A percentile compares a stretch with the other conserved stretches of the same genome.
Evolutionary conservation across 805 yeast species (phyloP).

Genomic region (Cyberlindnera nakhonratchasimensis): DNA sequence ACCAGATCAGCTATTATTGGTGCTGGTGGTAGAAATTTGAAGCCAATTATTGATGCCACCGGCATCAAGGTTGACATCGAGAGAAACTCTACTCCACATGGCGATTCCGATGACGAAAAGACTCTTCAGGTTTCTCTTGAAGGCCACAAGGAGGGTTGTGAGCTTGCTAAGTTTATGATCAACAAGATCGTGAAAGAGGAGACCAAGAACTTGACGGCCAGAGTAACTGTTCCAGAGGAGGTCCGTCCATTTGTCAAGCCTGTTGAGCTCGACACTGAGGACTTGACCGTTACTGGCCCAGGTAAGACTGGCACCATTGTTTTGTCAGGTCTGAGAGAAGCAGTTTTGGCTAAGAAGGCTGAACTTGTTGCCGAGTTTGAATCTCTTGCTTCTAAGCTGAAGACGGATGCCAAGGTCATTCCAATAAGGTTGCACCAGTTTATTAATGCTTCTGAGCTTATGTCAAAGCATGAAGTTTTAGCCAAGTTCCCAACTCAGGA

Average conservation of each 20-base stretch:
- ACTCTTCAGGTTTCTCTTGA: slow-evolving; percentile 61
- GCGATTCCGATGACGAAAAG: slow-evolving; percentile 53
- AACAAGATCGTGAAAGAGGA: slow-evolving; percentile 71
- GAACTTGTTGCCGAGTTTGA: slow-evolving; percentile 44
- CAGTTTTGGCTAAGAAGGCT: slow-evolving; percentile 52
- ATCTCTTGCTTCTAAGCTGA: slow-evolving; percentile 42
- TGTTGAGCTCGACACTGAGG: slow-evolving; percentile 30
- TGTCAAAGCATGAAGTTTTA: slow-evolving; percentile 51
- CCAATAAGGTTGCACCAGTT: slow-evolving; percentile 70
- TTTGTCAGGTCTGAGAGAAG: slow-evolving; percentile 70
- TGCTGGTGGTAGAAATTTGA: slow-evolving; percentile 76
- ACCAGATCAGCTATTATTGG: slow-evolving; percentile 82
- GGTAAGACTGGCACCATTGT: slow-evolving; percentile 42
- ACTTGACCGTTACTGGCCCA: slow-evolving; percentile 28
- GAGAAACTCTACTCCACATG: slow-evolving; percentile 37
- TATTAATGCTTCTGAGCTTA: slow-evolving; percentile 52
- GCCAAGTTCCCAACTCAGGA: slow-evolving; percentile 49
- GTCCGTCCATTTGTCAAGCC: slow-evolving; percentile 33
- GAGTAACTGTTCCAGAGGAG: slow-evolving; percentile 40
- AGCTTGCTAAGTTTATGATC: slow-evolving; percentile 67
- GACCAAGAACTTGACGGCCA: slow-evolving; percentile 54
- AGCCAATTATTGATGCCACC: slow-evolving; percentile 68
- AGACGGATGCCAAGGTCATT: slow-evolving; percentile 54
- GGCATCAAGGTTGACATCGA: slow-evolving; percentile 72
- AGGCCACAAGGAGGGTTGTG: slow-evolving; percentile 85